Evolutionary conservation across 139 green algal species (phyloP), one percentile per base, ranked within the genome.

Genomic region (Tetraselmis chui): DNA sequence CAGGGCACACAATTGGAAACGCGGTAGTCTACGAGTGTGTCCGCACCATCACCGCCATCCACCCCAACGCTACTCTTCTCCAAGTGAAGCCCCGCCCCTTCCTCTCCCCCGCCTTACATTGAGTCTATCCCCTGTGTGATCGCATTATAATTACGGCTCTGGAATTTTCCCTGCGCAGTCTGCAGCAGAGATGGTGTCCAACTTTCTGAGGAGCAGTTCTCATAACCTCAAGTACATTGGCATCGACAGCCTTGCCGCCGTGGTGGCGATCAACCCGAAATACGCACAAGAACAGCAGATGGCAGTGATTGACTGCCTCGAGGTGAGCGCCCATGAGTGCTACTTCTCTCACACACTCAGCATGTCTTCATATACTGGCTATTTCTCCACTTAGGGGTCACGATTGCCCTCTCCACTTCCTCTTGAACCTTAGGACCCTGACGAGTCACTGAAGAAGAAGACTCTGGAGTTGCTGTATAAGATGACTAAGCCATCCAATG

Each of bases 241-340:
- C 32, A 92, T 99, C 29, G 92, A 95, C 80, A 89, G 91, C 0
- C 90, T 99, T 76, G 90, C 90, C 0, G 88, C 89, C 59, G 92
- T 99, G 28, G 90, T 96, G 26, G 85, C 85, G 59, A 89, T 92
- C 32, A 93, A 93, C 82, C 81, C 91, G 81, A 91, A 92, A 30
- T 91, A 92, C 77, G 94, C 88, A 0, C 80, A 83, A 28, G 91
- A 95, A 87, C 92, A 98, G 85, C 94, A 98, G 89, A 85, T 98
- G 59, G 94, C 96, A 0, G 94, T 99, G 23, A 96, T 99, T 59
- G 96, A 99, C 85, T 99, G 96, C 88, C 88, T 99, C 59, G 94
- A 98, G 81, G 95, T n/a, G n/a, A n/a, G n/a, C n/a, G n/a, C n/a
- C n/a, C n/a, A n/a, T n/a, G n/a, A n/a, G n/a, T n/a, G n/a, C n/a